These are phyloP conservation scores for Verticillium alfalfae DNA, from an alignment of 2,329 filamentous ascomycete species.

Conservation along the genomic window DNA sequence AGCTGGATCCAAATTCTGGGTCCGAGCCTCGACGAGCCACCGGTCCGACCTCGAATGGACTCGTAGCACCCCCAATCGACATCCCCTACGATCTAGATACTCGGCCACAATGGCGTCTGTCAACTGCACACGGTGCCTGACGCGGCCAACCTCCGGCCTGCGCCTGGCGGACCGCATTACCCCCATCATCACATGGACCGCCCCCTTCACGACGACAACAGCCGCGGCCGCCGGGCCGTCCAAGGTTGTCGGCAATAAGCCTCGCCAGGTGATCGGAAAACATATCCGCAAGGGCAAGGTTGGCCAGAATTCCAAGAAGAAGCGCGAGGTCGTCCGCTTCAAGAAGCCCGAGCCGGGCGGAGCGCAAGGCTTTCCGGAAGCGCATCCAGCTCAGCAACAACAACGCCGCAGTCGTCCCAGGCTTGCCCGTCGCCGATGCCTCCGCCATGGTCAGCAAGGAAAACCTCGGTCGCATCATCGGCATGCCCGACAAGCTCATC, in stretches of 20 bases:
- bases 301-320: constrained; percentile 36
- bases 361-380: constrained; percentile 83
- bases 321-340: constrained; percentile 31
- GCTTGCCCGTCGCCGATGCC: constrained; percentile 55
- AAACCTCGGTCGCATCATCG: constrained; percentile 61
- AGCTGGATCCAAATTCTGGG: constrained; percentile 8
- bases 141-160: constrained; percentile 23
- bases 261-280: constrained; percentile 5
- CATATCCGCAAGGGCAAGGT: constrained; percentile 14
- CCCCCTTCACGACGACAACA: constrained; percentile 35
- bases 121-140: constrained; percentile 36
- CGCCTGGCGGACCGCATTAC: constrained; percentile 25
- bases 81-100: constrained; percentile 12
- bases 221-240: constrained; percentile 14
- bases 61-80: not conserved
- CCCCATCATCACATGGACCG: constrained; percentile 23
- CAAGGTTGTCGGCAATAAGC: constrained; percentile 1
- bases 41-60: constrained; percentile 7
- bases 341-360: constrained; percentile 67
- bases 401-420: constrained; percentile 76
- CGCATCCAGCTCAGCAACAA: constrained; percentile 89
- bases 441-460: constrained; percentile 48
- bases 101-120: constrained; percentile 28
- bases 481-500: constrained; percentile 62
- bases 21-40: constrained; percentile 5